Percentiles rank a stretch among this genome's conserved stretches.
Evolutionary conservation across 371 early-diverging fungal genomes (phyloP).

Genomic region (Mycotypha africana): DNA sequence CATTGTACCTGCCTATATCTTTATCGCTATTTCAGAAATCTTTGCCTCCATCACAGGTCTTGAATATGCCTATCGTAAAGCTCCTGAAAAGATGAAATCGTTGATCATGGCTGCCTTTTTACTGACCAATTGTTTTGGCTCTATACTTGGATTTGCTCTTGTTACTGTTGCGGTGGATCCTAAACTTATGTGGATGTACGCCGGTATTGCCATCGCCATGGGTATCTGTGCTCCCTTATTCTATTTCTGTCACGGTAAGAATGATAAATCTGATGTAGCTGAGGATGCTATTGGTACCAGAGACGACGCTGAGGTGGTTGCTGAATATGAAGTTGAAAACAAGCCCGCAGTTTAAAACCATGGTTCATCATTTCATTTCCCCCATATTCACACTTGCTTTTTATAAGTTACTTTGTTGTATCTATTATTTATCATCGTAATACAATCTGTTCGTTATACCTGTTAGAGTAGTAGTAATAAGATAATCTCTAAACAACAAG

Average conservation of each 20-base stretch:
- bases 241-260: constrained; percentile 24
- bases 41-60: constrained; percentile 77
- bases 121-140: constrained; percentile 63
- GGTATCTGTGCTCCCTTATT: constrained; percentile 18
- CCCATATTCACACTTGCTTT: too few relatives aligned
- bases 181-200: constrained; percentile 62
- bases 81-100: constrained; percentile 70
- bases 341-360: constrained; percentile 7
- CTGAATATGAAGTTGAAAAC: constrained; percentile 34
- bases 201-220: constrained; percentile 35
- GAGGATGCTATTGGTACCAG: constrained; percentile 24
- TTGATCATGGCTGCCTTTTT: constrained; percentile 68
- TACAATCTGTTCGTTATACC: too few relatives aligned
- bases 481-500: too few relatives aligned
- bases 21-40: constrained; percentile 71
- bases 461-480: too few relatives aligned
- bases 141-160: constrained; percentile 61
- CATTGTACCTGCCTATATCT: constrained; percentile 63
- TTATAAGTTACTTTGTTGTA: too few relatives aligned
- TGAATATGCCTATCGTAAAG: constrained; percentile 76
- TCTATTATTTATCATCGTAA: too few relatives aligned
- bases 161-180: constrained; percentile 65
- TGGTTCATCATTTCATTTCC: too few relatives aligned
- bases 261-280: constrained; percentile 20
- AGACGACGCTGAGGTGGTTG: constrained; percentile 50